A percentile compares a stretch with the other conserved stretches of the same genome.
Conservation (phyloP, 2,329 filamentous ascomycete genomes). For the Calonectria montana region DNA sequence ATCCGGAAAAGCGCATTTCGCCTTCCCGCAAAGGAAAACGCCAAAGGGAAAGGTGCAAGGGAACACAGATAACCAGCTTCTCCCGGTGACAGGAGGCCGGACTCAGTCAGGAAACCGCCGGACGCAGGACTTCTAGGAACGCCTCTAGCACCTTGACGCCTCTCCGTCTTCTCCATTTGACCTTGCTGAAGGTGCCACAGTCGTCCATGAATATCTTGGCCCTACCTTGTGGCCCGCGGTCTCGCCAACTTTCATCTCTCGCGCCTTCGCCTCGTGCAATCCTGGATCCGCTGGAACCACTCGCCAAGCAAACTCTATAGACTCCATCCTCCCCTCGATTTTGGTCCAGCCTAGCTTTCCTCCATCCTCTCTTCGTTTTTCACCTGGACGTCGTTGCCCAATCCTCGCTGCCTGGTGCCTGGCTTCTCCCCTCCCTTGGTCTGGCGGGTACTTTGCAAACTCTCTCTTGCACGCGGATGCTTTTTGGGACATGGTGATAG, state of each 20-base stretch:
- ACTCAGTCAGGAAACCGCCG: slow-evolving; percentile 20
- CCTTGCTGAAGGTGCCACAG: slow-evolving; percentile 14
- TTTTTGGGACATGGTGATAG: slow-evolving; percentile 10
- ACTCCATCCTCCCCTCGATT: slow-evolving; percentile 8
- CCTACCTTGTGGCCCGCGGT: slow-evolving; percentile 11
- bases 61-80: not conserved
- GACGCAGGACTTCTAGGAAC: slow-evolving; percentile 20
- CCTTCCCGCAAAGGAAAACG: slow-evolving; percentile 16
- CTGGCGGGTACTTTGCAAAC: slow-evolving; percentile 16
- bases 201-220: slow-evolving; percentile 24
- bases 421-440: slow-evolving; percentile 6
- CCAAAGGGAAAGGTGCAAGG: not conserved
- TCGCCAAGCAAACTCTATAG: slow-evolving; percentile 23
- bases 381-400: slow-evolving; percentile 2
- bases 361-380: not conserved
- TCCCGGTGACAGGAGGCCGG: slow-evolving; percentile 14
- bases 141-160: slow-evolving; percentile 25
- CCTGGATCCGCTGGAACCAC: slow-evolving; percentile 20
- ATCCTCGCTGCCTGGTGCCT: slow-evolving; percentile 25
- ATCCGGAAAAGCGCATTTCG: slow-evolving; percentile 12
- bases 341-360: not conserved
- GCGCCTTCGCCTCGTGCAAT: slow-evolving; percentile 6
- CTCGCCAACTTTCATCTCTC: slow-evolving; percentile 17
- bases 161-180: slow-evolving; percentile 3
- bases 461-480: slow-evolving; percentile 2